Base-by-base conservation (phyloP, 2,329 filamentous ascomycete genomes). In the Xylariaceae sp. region DNA sequence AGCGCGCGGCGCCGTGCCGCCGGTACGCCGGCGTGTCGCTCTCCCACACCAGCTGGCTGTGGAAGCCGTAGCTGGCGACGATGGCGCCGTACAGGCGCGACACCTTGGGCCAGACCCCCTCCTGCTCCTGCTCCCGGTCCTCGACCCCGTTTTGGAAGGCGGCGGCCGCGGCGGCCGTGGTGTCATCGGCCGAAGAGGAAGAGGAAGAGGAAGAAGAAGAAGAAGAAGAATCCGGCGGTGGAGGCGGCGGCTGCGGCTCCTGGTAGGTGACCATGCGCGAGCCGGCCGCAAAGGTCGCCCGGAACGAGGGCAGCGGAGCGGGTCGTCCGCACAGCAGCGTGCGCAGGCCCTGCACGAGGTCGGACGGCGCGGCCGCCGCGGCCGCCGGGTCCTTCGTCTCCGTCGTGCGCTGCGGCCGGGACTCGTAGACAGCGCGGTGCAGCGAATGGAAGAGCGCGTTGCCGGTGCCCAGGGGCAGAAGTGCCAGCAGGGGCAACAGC, bases 61-160 rank as follows among this genome's bases (percentile, higher is more conserved):
- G 90, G 51, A 96, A 77, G 14, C 84, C 90, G 72, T 93, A 94
- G 56, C 83, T 92, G 28, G 80, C 81, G 2, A 96, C 89, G 15
- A 95, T 86, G 16, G 82, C 83, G 17, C 87, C 89, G 49, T 83
- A 73, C 16, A 82, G 63, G 29, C 59, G 55, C 0, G 55, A 50
- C 4, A 67, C 57, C 1, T 44, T 37, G 8, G 57, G 49, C 19
- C 57, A 47, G n/a, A 57, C 36, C 31, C 57, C 56, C 3, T 47
- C 38, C 5, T 51, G 5, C 44, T 36, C 3, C 45, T 14, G 5
- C 8, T 28, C 5, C 33, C 27, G 17, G 25, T 17, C n/a, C 13
- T 6, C 31, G 3, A 31, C 19, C 16, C 31, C 29, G 7, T 17
- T 16, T 9, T 17, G 34, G 29, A 34, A 19, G 5, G 38, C 42